A percentile compares a stretch with the other conserved stretches of the same genome.
These are phyloP conservation scores for Ochetophila trinervis DNA, from an alignment of 306 rosid species.

Conservation along the genomic window DNA sequence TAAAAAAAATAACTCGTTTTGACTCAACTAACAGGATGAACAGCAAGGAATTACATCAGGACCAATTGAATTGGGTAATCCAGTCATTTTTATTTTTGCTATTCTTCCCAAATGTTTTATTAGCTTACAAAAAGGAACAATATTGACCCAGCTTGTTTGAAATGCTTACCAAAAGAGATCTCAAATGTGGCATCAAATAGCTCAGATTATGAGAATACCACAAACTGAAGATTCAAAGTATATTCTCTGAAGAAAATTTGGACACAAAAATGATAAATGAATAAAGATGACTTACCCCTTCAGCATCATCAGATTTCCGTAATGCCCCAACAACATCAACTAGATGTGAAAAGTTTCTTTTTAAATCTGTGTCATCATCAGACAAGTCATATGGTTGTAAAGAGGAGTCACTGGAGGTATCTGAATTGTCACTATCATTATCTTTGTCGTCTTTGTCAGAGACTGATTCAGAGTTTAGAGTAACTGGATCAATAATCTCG, in stretches of 20 bases:
- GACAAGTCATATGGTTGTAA: conserved; percentile 84
- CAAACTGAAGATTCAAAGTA: conserved; percentile 11
- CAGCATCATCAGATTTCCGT: conserved; percentile 83
- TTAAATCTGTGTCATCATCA: conserved; percentile 89
- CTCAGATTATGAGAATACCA: conserved; percentile 22
- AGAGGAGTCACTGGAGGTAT: conserved; percentile 68
- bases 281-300: conserved; percentile 69
- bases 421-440: conserved; percentile 70
- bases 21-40: neutral
- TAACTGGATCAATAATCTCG: conserved; percentile 79
- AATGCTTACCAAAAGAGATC: conserved; percentile 10
- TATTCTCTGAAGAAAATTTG: neutral
- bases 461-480: conserved; percentile 55
- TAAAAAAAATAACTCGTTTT: neutral
- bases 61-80: conserved; percentile 10
- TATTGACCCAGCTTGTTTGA: neutral
- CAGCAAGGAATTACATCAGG: conserved; percentile 11
- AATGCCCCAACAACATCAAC: conserved; percentile 81
- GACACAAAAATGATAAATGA: conserved; percentile 14
- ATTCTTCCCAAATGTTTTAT: neutral
- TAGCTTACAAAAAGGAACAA: neutral
- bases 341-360: conserved; percentile 67
- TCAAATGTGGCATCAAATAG: conserved; percentile 23
- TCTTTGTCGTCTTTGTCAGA: conserved; percentile 50
- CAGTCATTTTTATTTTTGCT: conserved; percentile 12